Evolutionary conservation across 1,284 basidiomycete genomes (phyloP).

Genomic region (Cryptococcus sp.): DNA sequence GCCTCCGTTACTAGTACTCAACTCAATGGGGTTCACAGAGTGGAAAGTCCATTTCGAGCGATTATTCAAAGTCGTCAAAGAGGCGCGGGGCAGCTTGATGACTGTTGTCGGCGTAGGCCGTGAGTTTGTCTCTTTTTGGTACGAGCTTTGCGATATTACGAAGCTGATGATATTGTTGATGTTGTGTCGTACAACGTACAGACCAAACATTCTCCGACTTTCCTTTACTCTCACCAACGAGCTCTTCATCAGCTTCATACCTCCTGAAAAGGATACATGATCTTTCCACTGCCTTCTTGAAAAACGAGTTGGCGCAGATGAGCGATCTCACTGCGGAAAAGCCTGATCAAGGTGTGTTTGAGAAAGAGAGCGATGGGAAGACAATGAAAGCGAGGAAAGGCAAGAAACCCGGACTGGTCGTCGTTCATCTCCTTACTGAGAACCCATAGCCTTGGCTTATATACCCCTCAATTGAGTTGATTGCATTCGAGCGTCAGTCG

Average conservation of each 20-base stretch:
- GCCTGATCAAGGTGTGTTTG: constrained; percentile 29
- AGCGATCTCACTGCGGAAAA: constrained; percentile 22
- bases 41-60: constrained; percentile 70
- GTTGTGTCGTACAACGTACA: constrained; percentile 4
- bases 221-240: constrained; percentile 32
- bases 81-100: constrained; percentile 33
- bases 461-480: too few species aligned
- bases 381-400: constrained; percentile 25
- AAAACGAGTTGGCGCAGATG: constrained; percentile 17
- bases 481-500: too few species aligned
- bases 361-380: constrained; percentile 25
- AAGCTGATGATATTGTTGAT: neutral
- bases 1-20: constrained; percentile 62
- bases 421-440: constrained; percentile 28
- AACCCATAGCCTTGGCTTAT: too few species aligned
- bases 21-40: constrained; percentile 70
- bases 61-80: constrained; percentile 58
- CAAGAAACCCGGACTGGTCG: constrained; percentile 24
- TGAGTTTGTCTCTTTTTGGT: constrained; percentile 22
- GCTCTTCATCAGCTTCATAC: constrained; percentile 17
- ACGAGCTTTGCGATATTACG: neutral
- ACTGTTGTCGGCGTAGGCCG: constrained; percentile 42
- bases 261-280: constrained; percentile 36
- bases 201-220: constrained; percentile 52
- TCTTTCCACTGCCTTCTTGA: constrained; percentile 34